Conservation (phyloP, 805 yeast genomes). For the Saccharomycopsis sp. region DNA sequence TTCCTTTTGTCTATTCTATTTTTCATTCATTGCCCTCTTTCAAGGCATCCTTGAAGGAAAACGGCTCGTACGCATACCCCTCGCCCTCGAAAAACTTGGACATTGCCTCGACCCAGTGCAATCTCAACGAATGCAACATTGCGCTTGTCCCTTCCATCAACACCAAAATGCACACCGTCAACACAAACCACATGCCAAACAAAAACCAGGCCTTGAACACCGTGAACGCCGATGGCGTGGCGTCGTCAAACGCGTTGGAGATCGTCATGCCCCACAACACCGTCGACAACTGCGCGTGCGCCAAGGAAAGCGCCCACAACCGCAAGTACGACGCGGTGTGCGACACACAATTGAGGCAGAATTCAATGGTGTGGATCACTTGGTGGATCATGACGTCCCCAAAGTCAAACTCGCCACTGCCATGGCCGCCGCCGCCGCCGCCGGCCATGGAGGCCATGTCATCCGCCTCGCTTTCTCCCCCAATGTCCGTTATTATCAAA, state of each 20-base stretch:
- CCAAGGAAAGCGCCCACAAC: conserved; percentile 94
- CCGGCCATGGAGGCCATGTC: conserved; percentile 37
- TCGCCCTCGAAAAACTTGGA: conserved; percentile 97
- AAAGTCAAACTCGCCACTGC: conserved; percentile 54
- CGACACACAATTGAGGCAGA: conserved; percentile 94
- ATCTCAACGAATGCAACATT: conserved; percentile 95
- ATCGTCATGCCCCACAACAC: conserved; percentile 97
- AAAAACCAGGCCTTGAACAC: conserved; percentile 66
- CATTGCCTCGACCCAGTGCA: conserved; percentile 99
- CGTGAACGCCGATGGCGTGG: conserved; percentile 44
- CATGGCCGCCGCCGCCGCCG: conserved; percentile 42
- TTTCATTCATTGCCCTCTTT: conserved; percentile 7
- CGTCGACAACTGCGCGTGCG: conserved; percentile 92
- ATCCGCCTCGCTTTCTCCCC: conserved; percentile 34
- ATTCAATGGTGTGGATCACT: conserved; percentile 95
- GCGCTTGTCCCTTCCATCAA: conserved; percentile 99
- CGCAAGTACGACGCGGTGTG: conserved; percentile 96
- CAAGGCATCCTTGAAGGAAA: conserved; percentile 43
- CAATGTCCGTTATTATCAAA: conserved; percentile 21
- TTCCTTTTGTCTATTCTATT: not conserved
- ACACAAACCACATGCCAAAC: conserved; percentile 90
- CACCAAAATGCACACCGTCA: conserved; percentile 86
- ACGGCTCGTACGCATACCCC: conserved; percentile 87
- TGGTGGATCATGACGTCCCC: conserved; percentile 96
- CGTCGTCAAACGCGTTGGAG: conserved; percentile 57